Evolutionary conservation across 371 early-diverging fungal species (phyloP).

Genomic region (Syncephalastrum racemosum): DNA sequence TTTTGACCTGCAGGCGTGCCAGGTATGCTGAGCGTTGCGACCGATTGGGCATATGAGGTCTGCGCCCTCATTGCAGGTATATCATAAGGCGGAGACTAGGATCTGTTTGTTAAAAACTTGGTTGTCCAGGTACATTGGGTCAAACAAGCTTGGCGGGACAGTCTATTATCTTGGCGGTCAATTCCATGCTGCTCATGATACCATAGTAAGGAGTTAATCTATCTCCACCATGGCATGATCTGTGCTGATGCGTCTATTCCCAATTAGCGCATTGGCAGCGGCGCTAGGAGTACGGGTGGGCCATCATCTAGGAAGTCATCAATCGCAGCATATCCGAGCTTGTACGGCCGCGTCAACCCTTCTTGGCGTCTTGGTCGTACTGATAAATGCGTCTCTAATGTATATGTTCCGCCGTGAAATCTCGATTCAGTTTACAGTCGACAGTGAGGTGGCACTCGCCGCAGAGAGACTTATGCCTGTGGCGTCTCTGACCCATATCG

Average conservation of each 20-base stretch:
- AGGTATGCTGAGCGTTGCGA: slow-evolving; percentile 47
- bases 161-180: slow-evolving; percentile 33
- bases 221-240: not conserved
- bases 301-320: slow-evolving; percentile 36
- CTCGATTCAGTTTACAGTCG: slow-evolving; percentile 44
- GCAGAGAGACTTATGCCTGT: slow-evolving; percentile 63
- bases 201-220: slow-evolving; percentile 28
- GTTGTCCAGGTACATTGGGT: slow-evolving; percentile 30
- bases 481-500: slow-evolving; percentile 77
- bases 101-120: too few species aligned
- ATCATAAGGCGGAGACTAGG: not conserved
- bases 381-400: slow-evolving; percentile 9
- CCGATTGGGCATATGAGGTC: slow-evolving; percentile 52
- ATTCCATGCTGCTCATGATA: slow-evolving; percentile 37
- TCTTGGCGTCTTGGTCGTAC: too few species aligned
- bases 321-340: too few species aligned
- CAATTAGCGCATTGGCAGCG: slow-evolving; percentile 28
- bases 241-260: not conserved
- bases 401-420: slow-evolving; percentile 21
- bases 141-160: slow-evolving; percentile 45
- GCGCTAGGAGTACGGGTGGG: slow-evolving; percentile 37
- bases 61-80: slow-evolving; percentile 44
- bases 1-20: slow-evolving; percentile 17
- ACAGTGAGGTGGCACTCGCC: slow-evolving; percentile 45
- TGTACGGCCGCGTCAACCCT: too few species aligned